Percentiles rank a stretch among this genome's conserved stretches.
These are phyloP conservation scores for Skeletonema grethae DNA, from an alignment of 108 stramenopile species.

Conservation along the genomic window DNA sequence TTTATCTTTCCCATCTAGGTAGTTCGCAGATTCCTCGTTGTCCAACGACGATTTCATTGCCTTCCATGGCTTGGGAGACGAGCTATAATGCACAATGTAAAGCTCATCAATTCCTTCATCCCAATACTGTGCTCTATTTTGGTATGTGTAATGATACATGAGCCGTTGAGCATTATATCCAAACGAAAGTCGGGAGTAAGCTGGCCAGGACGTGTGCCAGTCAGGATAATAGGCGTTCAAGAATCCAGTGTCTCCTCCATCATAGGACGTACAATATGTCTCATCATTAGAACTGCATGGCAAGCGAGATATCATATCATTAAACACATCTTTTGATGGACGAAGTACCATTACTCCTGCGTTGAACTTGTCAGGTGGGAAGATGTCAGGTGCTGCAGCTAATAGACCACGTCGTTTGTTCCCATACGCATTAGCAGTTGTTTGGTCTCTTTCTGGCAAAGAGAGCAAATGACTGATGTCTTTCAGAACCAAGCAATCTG, in stretches of 20 bases:
- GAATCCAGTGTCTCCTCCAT: conserved; percentile 91
- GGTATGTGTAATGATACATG: conserved; percentile 71
- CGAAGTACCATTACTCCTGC: conserved; percentile 89
- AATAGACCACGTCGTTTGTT: conserved; percentile 60
- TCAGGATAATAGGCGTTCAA: conserved; percentile 80
- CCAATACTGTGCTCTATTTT: conserved; percentile 74
- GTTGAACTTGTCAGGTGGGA: conserved; percentile 89
- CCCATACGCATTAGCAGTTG: conserved; percentile 19
- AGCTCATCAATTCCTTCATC: conserved; percentile 55
- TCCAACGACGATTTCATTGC: conserved; percentile 1
- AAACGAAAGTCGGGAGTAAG: conserved; percentile 64
- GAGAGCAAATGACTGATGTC: conserved; percentile 65
- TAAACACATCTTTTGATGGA: conserved; percentile 56
- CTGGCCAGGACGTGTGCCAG: conserved; percentile 69
- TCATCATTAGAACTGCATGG: conserved; percentile 5
- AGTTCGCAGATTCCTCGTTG: conserved; percentile 8
- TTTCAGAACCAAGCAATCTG: conserved; percentile 73
- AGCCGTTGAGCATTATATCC: conserved; percentile 86
- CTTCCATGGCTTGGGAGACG: conserved; percentile 88
- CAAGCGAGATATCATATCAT: conserved; percentile 47
- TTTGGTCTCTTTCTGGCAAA: conserved; percentile 1
- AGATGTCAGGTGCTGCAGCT: conserved; percentile 87
- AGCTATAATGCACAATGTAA: conserved; percentile 76
- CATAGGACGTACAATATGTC: conserved; percentile 54
- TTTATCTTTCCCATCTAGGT: conserved; percentile 13